Evolutionary conservation across 192 early-diverging fungal genomes (phyloP).

Genomic region (Backusella mclennaniae): DNA sequence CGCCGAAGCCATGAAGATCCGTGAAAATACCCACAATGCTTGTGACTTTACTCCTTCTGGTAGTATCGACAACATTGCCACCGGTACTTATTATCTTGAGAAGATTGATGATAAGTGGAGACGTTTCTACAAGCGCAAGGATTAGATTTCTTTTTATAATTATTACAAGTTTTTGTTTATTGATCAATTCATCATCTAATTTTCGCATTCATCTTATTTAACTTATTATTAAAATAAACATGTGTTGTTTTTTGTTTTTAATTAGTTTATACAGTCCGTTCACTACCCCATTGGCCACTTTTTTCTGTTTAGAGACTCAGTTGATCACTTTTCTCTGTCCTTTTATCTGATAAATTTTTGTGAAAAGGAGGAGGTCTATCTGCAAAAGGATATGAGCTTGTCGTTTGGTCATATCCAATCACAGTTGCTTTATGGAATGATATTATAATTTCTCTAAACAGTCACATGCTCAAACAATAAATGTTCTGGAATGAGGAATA

Average conservation of each 20-base stretch:
- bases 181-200: constrained; percentile 5
- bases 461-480: no score
- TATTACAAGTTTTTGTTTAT: neutral
- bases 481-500: no score
- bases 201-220: constrained; percentile 4
- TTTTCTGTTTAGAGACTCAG: no score
- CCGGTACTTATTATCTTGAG: constrained; percentile 88
- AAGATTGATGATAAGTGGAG: constrained; percentile 92
- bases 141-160: constrained; percentile 12
- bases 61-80: constrained; percentile 53
- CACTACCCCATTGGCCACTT: no score
- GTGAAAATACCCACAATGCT: constrained; percentile 84
- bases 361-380: no score
- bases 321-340: no score
- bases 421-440: no score
- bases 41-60: constrained; percentile 80
- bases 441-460: no score
- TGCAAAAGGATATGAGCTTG: no score
- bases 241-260: neutral
- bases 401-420: no score
- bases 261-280: neutral
- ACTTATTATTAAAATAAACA: constrained; percentile 7
- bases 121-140: constrained; percentile 75
- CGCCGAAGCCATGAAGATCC: constrained; percentile 77
- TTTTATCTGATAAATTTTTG: no score